These are phyloP conservation scores for Didymella pomorum DNA, from an alignment of 2,329 filamentous ascomycete genomes.

Conservation along the genomic window DNA sequence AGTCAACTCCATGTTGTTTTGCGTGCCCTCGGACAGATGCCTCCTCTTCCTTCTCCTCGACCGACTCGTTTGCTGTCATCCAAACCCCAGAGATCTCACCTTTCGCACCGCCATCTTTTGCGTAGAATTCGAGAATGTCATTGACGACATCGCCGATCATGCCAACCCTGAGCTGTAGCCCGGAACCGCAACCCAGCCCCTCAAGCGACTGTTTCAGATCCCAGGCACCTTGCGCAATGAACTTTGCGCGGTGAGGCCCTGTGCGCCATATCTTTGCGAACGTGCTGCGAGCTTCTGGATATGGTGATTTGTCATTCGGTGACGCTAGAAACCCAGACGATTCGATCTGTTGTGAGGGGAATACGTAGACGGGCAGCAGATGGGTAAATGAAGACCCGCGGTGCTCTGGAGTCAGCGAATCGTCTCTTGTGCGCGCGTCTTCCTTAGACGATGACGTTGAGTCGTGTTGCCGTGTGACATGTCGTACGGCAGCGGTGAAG, in stretches of 20 bases:
- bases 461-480: slow-evolving; percentile 21
- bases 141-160: slow-evolving; percentile 66
- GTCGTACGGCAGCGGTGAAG: slow-evolving; percentile 63
- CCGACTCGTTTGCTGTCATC: slow-evolving; percentile 75
- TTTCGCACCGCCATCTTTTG: slow-evolving; percentile 28
- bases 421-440: slow-evolving; percentile 50
- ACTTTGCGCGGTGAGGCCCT: slow-evolving; percentile 74
- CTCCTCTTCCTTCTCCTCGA: slow-evolving; percentile 74
- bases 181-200: slow-evolving; percentile 62
- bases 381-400: slow-evolving; percentile 55
- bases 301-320: slow-evolving; percentile 61
- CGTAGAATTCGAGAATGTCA: slow-evolving; percentile 61
- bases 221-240: slow-evolving; percentile 76
- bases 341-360: slow-evolving; percentile 75
- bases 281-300: slow-evolving; percentile 71
- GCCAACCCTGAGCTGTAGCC: slow-evolving; percentile 70
- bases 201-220: slow-evolving; percentile 71
- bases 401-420: slow-evolving; percentile 37
- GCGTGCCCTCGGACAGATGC: slow-evolving; percentile 63
- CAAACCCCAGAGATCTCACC: slow-evolving; percentile 69
- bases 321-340: slow-evolving; percentile 73
- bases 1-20: slow-evolving; percentile 62
- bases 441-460: slow-evolving; percentile 14
- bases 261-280: slow-evolving; percentile 76
- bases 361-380: slow-evolving; percentile 71